Evolutionary conservation across 2,329 filamentous ascomycete species (phyloP).

Genomic region (Moelleriella libera): DNA sequence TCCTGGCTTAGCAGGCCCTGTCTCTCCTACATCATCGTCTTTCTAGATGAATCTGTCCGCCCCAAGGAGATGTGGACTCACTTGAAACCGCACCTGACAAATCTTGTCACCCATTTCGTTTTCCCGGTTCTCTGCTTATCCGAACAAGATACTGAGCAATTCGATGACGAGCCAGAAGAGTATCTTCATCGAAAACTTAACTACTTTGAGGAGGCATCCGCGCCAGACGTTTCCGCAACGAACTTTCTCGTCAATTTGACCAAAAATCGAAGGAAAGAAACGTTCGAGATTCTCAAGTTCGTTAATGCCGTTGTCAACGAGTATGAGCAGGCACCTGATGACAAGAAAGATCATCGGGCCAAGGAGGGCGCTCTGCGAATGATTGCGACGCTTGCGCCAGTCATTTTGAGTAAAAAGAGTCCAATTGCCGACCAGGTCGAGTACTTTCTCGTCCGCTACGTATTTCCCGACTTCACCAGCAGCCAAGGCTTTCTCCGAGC

Average conservation of each 20-base stretch:
- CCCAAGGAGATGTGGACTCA: constrained; percentile 95
- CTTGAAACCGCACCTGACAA: constrained; percentile 84
- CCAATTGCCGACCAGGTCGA: constrained; percentile 96
- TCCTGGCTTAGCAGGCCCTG: constrained; percentile 91
- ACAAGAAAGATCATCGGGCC: constrained; percentile 83
- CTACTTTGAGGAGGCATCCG: constrained; percentile 92
- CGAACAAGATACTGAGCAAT: constrained; percentile 84
- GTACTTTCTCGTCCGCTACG: constrained; percentile 95
- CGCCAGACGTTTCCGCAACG: constrained; percentile 87
- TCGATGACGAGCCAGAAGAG: constrained; percentile 87
- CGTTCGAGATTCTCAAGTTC: constrained; percentile 86
- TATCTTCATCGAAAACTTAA: constrained; percentile 96
- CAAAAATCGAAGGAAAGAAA: constrained; percentile 89
- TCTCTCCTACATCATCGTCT: constrained; percentile 84
- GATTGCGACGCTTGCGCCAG: constrained; percentile 88
- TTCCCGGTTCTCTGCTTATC: constrained; percentile 92
- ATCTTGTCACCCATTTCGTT: constrained; percentile 83
- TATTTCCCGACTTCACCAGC: constrained; percentile 95
- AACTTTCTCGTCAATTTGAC: constrained; percentile 94
- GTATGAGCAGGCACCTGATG: constrained; percentile 72
- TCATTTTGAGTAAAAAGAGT: constrained; percentile 95
- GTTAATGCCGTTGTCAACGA: constrained; percentile 90
- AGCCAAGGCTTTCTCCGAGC: constrained; percentile 84
- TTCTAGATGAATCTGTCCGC: constrained; percentile 92
- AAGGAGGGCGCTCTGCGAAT: constrained; percentile 95